Conservation (phyloP, 805 yeast species). For the Candida anglica region DNA sequence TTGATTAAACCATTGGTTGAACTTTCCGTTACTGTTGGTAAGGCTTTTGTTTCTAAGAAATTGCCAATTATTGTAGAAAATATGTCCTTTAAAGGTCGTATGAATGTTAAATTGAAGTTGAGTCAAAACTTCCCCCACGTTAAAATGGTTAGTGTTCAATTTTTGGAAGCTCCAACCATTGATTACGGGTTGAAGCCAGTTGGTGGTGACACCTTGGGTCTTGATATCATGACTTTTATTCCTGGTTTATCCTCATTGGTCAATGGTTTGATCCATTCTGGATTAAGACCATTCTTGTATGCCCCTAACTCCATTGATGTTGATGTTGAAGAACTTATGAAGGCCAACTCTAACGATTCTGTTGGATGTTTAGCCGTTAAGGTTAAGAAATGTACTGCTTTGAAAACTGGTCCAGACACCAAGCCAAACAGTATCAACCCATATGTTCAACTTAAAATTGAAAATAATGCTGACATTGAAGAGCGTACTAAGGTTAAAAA, state of each 20-base stretch:
- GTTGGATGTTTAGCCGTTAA: slow-evolving; percentile 67
- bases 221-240: slow-evolving; percentile 78
- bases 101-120: slow-evolving; percentile 59
- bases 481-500: slow-evolving; percentile 60
- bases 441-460: slow-evolving; percentile 41
- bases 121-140: slow-evolving; percentile 75
- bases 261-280: slow-evolving; percentile 63
- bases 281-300: slow-evolving; percentile 71
- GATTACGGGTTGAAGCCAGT: slow-evolving; percentile 81
- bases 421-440: slow-evolving; percentile 48
- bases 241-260: slow-evolving; percentile 78
- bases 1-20: slow-evolving; percentile 79
- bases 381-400: slow-evolving; percentile 47
- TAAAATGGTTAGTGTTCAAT: slow-evolving; percentile 63
- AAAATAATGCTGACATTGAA: slow-evolving; percentile 36
- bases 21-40: slow-evolving; percentile 76
- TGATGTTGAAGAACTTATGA: slow-evolving; percentile 69
- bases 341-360: slow-evolving; percentile 61
- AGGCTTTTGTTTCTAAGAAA: slow-evolving; percentile 71
- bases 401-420: slow-evolving; percentile 40
- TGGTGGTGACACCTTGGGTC: slow-evolving; percentile 85
- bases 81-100: slow-evolving; percentile 69
- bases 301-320: slow-evolving; percentile 79
- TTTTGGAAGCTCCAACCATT: slow-evolving; percentile 74
- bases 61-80: slow-evolving; percentile 78